A percentile compares a stretch with the other conserved stretches of the same genome.
phyloP scores from a whole-genome alignment of 2,329 filamentous ascomycete genomes.

The Aspergillus niger region DNA sequence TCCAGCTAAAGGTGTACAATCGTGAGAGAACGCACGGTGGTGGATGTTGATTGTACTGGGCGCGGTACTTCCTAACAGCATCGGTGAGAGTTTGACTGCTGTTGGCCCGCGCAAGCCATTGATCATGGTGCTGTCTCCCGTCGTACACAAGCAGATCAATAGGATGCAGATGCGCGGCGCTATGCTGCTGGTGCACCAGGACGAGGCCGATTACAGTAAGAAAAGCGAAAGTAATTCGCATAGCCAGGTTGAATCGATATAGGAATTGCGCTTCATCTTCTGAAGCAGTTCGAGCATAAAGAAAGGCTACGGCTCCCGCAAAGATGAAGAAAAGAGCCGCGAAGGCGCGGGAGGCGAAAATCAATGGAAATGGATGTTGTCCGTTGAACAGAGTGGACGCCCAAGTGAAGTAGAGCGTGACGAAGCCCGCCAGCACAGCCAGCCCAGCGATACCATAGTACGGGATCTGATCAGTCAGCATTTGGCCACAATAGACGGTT shows the following conservation, averaged over 20 bases:
- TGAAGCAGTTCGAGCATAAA: conserved; percentile 28
- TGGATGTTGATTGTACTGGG: conserved; percentile 56
- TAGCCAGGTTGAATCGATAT: conserved; percentile 29
- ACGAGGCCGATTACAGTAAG: conserved; percentile 47
- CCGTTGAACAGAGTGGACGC: conserved; percentile 36
- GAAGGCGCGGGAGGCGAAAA: conserved; percentile 30
- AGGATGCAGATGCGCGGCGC: conserved; percentile 51
- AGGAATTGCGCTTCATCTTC: conserved; percentile 34
- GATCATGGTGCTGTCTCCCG: conserved; percentile 51
- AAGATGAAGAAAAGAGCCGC: conserved; percentile 36
- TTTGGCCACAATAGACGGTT: background rate
- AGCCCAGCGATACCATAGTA: conserved; percentile 44
- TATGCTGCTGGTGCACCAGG: conserved; percentile 45
- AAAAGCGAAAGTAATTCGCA: conserved; percentile 43
- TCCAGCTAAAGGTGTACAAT: conserved; percentile 11
- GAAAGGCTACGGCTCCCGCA: conserved; percentile 31
- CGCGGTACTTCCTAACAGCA: conserved; percentile 55
- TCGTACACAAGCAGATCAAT: conserved; percentile 58
- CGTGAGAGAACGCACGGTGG: conserved; percentile 48
- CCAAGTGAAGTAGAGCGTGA: conserved; percentile 38
- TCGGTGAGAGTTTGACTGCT: conserved; percentile 51
- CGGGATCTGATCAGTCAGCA: conserved; percentile 38
- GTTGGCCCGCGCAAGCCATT: conserved; percentile 52
- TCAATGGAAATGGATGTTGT: conserved; percentile 35
- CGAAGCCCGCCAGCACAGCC: conserved; percentile 38